Conservation (phyloP, 495 filamentous ascomycete genomes). For the Aspergillus diversus region DNA sequence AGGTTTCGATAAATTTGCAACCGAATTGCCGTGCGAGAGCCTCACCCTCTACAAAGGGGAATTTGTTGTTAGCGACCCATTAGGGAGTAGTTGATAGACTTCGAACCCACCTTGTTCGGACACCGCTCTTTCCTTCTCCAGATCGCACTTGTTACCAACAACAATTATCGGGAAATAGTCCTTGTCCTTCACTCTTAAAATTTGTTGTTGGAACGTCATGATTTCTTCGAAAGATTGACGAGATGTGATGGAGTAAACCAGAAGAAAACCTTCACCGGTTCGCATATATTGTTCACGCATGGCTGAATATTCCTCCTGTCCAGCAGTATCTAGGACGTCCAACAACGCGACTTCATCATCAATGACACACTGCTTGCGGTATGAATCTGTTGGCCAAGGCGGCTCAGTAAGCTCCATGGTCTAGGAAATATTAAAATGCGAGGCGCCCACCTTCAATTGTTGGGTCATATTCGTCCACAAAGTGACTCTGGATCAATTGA, state of each 20-base stretch:
- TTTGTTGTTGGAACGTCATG: conserved; percentile 97
- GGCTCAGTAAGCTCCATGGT: conserved; percentile 26
- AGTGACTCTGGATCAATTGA: conserved; percentile 97
- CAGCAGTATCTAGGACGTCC: conserved; percentile 96
- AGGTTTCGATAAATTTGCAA: conserved; percentile 99
- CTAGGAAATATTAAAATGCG: conserved; percentile 9
- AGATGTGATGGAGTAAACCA: conserved; percentile 98
- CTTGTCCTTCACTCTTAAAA: conserved; percentile 97
- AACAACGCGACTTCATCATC: conserved; percentile 97
- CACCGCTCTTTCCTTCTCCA: conserved; percentile 89
- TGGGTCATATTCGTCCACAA: conserved; percentile 99
- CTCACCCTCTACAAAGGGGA: conserved; percentile 73
- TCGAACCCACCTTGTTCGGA: conserved; percentile 77
- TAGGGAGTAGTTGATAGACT: neutral
- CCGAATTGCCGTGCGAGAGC: conserved; percentile 82
- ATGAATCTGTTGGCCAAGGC: conserved; percentile 71
- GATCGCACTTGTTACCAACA: conserved; percentile 99
- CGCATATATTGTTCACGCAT: conserved; percentile 99
- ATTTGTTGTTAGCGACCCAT: conserved; percentile 28
- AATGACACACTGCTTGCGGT: conserved; percentile 99
- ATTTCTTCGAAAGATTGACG: conserved; percentile 98
- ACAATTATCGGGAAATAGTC: conserved; percentile 99
- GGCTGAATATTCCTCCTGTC: conserved; percentile 98
- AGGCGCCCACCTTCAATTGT: conserved; percentile 91
- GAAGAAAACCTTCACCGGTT: conserved; percentile 95